Conservation (phyloP, 1,139 yeast genomes). For the Blastobotrys malaysiensis region DNA sequence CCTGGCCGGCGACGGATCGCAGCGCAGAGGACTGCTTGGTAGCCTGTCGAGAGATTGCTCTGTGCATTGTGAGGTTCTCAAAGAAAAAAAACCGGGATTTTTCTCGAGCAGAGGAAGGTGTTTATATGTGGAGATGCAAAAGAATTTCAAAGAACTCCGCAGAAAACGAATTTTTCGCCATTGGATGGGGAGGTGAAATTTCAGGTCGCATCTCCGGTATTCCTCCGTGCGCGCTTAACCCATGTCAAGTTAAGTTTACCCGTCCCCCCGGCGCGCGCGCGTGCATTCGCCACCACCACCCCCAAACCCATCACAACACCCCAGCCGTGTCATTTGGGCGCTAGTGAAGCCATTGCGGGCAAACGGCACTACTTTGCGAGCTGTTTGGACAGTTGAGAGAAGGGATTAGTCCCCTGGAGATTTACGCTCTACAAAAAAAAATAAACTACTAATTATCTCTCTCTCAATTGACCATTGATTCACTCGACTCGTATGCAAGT, state of each 20-base stretch:
- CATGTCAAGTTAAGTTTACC: not conserved
- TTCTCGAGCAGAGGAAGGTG: slow-evolving; percentile 3
- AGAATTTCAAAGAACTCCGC: slow-evolving; percentile 9
- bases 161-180: slow-evolving; percentile 1
- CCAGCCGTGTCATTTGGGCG: too few species aligned
- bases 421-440: not conserved
- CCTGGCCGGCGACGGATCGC: slow-evolving; percentile 12
- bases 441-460: too few species aligned
- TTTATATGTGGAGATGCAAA: slow-evolving; percentile 6
- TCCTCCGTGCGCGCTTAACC: not conserved
- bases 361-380: too few species aligned
- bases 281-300: not conserved
- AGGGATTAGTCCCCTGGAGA: too few species aligned
- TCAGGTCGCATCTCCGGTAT: not conserved
- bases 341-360: too few species aligned
- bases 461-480: not conserved
- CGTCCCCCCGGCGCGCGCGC: not conserved
- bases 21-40: slow-evolving; percentile 18
- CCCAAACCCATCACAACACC: not conserved
- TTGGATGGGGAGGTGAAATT: slow-evolving; percentile 4
- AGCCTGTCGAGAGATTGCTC: slow-evolving; percentile 25
- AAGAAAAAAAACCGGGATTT: slow-evolving; percentile 5
- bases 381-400: too few species aligned
- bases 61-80: slow-evolving; percentile 21
- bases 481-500: not conserved